Percentiles rank a stretch among this genome's conserved stretches.
Evolutionary conservation across 2,329 filamentous ascomycete genomes (phyloP).

Genomic region (Sclerotinia minor): DNA sequence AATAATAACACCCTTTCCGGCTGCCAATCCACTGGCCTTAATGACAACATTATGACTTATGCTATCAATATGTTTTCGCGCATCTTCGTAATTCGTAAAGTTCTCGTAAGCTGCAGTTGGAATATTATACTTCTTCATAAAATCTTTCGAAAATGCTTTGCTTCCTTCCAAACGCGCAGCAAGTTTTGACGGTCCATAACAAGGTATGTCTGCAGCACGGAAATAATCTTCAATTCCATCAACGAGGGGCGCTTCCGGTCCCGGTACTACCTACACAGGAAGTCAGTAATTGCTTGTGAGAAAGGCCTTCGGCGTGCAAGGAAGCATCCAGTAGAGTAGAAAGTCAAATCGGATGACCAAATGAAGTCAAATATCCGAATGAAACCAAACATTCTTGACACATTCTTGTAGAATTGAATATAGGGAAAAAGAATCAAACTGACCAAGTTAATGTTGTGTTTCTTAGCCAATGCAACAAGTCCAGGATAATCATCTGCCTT

Average conservation of each 20-base stretch:
- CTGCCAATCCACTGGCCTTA: slow-evolving; percentile 89
- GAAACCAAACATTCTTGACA: neutral
- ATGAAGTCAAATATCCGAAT: neutral
- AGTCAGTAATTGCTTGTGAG: neutral
- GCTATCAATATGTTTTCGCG: slow-evolving; percentile 70
- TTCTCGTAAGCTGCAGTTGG: slow-evolving; percentile 90
- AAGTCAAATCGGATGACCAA: neutral
- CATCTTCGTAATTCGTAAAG: slow-evolving; percentile 75
- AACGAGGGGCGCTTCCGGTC: slow-evolving; percentile 91
- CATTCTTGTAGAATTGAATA: too few species aligned
- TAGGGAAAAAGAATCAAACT: neutral
- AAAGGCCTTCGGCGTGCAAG: neutral
- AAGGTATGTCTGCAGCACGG: slow-evolving; percentile 44
- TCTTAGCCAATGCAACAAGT: slow-evolving; percentile 72
- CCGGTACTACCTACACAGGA: slow-evolving; percentile 64
- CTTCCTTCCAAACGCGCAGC: slow-evolving; percentile 92
- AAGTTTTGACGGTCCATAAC: slow-evolving; percentile 79
- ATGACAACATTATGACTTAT: slow-evolving; percentile 79
- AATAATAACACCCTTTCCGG: slow-evolving; percentile 89
- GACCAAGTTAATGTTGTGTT: slow-evolving; percentile 69
- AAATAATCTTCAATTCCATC: slow-evolving; percentile 88
- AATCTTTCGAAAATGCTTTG: slow-evolving; percentile 97
- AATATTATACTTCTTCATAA: slow-evolving; percentile 89
- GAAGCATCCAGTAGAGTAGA: neutral
- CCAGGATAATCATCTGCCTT: slow-evolving; percentile 73